phyloP scores from a whole-genome alignment of 192 early-diverging fungal genomes.

The Paraglomus brasilianum region DNA sequence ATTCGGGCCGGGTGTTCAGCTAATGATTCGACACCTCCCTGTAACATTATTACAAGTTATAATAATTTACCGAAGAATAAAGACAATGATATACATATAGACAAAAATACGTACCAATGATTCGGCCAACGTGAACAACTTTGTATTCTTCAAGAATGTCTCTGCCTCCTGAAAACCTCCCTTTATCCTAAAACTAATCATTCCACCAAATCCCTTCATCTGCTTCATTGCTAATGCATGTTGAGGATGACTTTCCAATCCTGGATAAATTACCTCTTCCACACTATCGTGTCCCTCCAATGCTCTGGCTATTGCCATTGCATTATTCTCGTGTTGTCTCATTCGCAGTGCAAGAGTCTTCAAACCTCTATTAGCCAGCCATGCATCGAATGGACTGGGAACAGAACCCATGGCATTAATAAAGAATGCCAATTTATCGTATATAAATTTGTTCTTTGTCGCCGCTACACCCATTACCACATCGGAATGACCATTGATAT shows the following conservation, averaged over 20 bases:
- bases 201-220: constrained; percentile 92
- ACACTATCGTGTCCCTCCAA: constrained; percentile 73
- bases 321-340: constrained; percentile 85
- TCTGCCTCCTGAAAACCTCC: constrained; percentile 79
- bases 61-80: neutral
- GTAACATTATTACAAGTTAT: neutral
- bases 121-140: constrained; percentile 94
- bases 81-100: neutral
- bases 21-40: constrained; percentile 91
- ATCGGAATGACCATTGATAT: constrained; percentile 98
- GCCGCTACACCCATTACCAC: constrained; percentile 96
- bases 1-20: constrained; percentile 93
- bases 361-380: constrained; percentile 89
- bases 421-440: constrained; percentile 80
- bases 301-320: constrained; percentile 76
- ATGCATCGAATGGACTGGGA: constrained; percentile 96
- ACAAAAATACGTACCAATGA: constrained; percentile 50
- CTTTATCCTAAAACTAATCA: constrained; percentile 93
- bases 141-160: constrained; percentile 74
- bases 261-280: constrained; percentile 90
- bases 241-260: constrained; percentile 86
- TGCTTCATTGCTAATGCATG: constrained; percentile 89
- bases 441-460: constrained; percentile 72
- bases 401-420: constrained; percentile 98
- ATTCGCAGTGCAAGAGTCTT: constrained; percentile 97